phyloP scores from a whole-genome alignment of 2,329 filamentous ascomycete species.

The Fusarium nygamai region DNA sequence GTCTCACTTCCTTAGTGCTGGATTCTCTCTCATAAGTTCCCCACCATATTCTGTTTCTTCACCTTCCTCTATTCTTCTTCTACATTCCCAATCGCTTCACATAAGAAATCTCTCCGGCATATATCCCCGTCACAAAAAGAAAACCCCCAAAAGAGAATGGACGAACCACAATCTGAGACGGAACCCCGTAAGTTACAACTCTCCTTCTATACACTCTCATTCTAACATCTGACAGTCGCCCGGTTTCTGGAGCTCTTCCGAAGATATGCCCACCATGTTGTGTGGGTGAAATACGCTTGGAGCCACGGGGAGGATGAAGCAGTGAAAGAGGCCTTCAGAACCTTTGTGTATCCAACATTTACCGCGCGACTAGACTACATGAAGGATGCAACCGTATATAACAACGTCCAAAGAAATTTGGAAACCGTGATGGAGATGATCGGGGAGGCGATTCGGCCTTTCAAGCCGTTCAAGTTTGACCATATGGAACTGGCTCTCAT shows the following conservation, averaged over 20 bases:
- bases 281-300: not conserved
- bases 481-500: accelerated
- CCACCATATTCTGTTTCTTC: not conserved
- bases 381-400: accelerated
- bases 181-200: not conserved
- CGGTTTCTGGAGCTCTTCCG: not conserved
- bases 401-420: accelerated
- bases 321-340: not conserved
- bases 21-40: not conserved
- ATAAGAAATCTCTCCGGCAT: too few relatives aligned
- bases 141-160: not conserved
- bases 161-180: too few relatives aligned
- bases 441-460: not conserved
- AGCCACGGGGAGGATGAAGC: not conserved
- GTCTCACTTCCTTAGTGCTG: too few relatives aligned
- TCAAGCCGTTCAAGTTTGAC: accelerated
- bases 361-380: accelerated
- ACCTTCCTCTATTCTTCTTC: too few relatives aligned
- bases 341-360: not conserved
- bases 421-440: accelerated
- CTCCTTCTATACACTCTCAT: not conserved
- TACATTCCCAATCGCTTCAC: not conserved
- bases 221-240: not conserved
- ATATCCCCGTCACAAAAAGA: not conserved
- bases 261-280: accelerated